These are phyloP conservation scores for Avicennia marina DNA, from an alignment of 257 asterid species.

Conservation along the genomic window DNA sequence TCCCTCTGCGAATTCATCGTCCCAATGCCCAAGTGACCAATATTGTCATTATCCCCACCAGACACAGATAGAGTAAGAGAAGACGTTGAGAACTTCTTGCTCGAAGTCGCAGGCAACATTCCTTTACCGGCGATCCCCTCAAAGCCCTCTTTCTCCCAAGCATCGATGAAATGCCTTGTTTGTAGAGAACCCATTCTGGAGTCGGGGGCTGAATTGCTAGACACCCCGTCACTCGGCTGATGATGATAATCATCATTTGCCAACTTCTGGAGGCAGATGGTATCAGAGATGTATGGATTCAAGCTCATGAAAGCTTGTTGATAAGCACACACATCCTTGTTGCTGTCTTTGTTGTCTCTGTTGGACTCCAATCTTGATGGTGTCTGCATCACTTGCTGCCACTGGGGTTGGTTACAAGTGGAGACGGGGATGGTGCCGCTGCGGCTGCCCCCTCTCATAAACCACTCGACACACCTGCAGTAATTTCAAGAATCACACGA, in stretches of 20 bases:
- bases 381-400: constrained; percentile 28
- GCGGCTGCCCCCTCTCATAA: constrained; percentile 35
- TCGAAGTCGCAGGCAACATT: not conserved
- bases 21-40: constrained; percentile 17
- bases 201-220: constrained; percentile 3
- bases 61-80: constrained; percentile 48
- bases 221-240: not conserved
- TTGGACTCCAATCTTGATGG: constrained; percentile 18
- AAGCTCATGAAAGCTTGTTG: constrained; percentile 15
- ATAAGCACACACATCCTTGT: constrained; percentile 11
- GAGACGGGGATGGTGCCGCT: constrained; percentile 19
- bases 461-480: constrained; percentile 48
- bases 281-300: constrained; percentile 21
- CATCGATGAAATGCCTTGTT: constrained; percentile 50
- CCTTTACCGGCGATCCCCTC: constrained; percentile 5
- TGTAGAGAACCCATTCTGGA: constrained; percentile 4
- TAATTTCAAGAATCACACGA: not conserved
- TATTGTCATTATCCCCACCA: constrained; percentile 17
- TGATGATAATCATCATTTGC: constrained; percentile 11
- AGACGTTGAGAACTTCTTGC: constrained; percentile 30
- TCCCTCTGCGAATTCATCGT: constrained; percentile 18
- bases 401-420: constrained; percentile 24
- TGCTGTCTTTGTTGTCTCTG: constrained; percentile 4
- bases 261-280: not conserved
- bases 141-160: constrained; percentile 32